Percentiles rank a stretch among this genome's conserved stretches.
These are phyloP conservation scores for Austroboletus niveus DNA, from an alignment of 1,284 basidiomycete genomes.

Conservation along the genomic window DNA sequence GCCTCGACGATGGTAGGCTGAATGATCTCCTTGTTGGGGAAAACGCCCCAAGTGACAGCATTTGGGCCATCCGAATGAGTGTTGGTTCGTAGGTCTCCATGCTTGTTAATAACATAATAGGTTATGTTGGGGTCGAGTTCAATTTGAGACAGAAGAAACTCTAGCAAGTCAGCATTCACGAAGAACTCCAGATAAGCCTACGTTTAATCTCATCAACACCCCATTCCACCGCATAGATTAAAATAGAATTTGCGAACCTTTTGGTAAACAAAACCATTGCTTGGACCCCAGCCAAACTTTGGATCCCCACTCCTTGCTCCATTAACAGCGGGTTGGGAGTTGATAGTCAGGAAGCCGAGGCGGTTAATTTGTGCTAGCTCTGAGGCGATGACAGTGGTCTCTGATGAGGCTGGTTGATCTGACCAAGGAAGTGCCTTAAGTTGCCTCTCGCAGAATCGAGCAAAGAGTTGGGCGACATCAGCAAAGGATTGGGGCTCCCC, in stretches of 20 bases:
- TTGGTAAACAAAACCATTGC: conserved; percentile 95
- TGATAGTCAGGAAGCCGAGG: conserved; percentile 94
- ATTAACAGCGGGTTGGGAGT: conserved; percentile 97
- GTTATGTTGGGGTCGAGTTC: conserved; percentile 90
- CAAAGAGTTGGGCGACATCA: conserved; percentile 77
- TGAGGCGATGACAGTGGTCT: conserved; percentile 81
- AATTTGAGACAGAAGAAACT: conserved; percentile 78
- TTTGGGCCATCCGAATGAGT: conserved; percentile 91
- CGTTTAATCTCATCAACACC: neutral
- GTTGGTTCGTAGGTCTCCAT: conserved; percentile 93
- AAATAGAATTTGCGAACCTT: conserved; percentile 60
- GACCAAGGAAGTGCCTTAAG: conserved; percentile 91
- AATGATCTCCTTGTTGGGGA: conserved; percentile 96
- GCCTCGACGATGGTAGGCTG: conserved; percentile 99
- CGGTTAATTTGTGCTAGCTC: conserved; percentile 86
- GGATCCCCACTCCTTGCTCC: conserved; percentile 86
- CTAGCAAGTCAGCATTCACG: conserved; percentile 73
- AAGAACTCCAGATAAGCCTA: conserved; percentile 99
- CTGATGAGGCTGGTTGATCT: conserved; percentile 82
- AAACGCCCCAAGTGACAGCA: conserved; percentile 99
- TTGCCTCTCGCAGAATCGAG: conserved; percentile 73
- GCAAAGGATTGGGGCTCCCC: conserved; percentile 69
- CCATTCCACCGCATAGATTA: neutral
- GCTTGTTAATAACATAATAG: conserved; percentile 93
- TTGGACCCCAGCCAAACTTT: conserved; percentile 91